Base-by-base conservation (phyloP, 208 protist species). In the Jaenimonas drosophilae region DNA sequence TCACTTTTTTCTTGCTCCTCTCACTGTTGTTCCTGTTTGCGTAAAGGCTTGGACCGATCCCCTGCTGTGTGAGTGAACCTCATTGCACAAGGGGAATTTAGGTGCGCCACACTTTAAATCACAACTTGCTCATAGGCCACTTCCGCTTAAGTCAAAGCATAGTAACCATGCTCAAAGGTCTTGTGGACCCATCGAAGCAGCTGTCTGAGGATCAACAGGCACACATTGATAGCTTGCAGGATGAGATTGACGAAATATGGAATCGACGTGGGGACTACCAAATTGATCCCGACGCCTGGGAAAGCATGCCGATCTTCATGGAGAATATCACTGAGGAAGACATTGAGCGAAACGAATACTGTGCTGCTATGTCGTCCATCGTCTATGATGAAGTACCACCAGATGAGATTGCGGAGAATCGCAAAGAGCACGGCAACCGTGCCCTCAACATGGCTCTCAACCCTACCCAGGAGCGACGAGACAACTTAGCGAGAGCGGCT, bases 241-340 rank as follows among this genome's bases (percentile, higher is more conserved):
- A 49, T 33, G 76, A 92, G 51, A 89, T 92, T 33, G 84, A 92
- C 38, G 76, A 86, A 26, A 87, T 92, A 23, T 92, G 84, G 80
- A 89, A 61, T 54, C 75, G 79, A 0, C 72, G 76, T 20, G 84
- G 84, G 27, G 64, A 76, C 65, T 92, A 89, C 61, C 62, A 89
- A 51, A 68, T 94, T 28, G 81, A 94, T 51, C 60, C 76, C 21
- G 76, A 86, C 19, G 85, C 85, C 31, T 94, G 85, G 81, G 67
- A 89, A 53, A 21, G 55, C 7, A 90, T 94, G 85, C 85, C 85
- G 7, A 59, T 94, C 41, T 94, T 94, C 32, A 94, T 94, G 85
- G 81, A 94, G 46, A 68, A 61, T 19, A 87, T 94, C 45, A 76
- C 62, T 24, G 68, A 90, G 32, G 76, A 88, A 33, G 85, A 94